Base-by-base conservation (phyloP, 768 basidiomycete genomes). In the Boletus pseudopeckii region DNA sequence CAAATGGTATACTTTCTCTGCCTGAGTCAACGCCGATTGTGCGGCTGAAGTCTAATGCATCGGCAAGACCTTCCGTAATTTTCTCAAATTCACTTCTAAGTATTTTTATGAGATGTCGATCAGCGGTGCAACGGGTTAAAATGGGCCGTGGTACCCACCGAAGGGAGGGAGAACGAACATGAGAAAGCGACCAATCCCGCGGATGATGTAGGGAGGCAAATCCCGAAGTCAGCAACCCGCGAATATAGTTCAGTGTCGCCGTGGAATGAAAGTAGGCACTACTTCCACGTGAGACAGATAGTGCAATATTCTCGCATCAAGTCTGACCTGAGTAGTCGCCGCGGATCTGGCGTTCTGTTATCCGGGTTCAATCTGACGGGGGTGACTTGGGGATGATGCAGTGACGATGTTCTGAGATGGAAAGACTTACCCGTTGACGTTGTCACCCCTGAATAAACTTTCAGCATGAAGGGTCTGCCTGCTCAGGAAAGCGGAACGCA, bases 231-330 rank as follows among this genome's bases (percentile, higher is more conserved):
- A 99, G 81, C 36, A 98, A 80, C 3, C 85, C 82, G 17, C 97
- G 88, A 53, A 98, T 79, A 71, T 95, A 86, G 74, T 99, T 99
- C 39, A 98, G 78, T 0, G 97, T 98, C 8, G 94, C 81, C 0
- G 92, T 81, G 0, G 96, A 98, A 73, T 98, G 88, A 74, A 98
- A 98, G 78, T 98, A 98, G 2, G 96, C 94, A 57, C 91, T 94
- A 59, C 22, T 20, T 22, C 26, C 14, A 7, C 30, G 52, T 65
- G 50, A 61, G 63, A 54, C 14, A 45, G 42, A 18, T 0, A 38
- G 18, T 1, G 34, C 5, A 24, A 33, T 8, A 1, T 14, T 6
- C 43, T 41, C 10, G 49, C 36, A 17, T 49, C 28, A 49, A 40
- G 47, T 60, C 66, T 50, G 36, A 70, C 92, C 83, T 87, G 11